Evolutionary conservation across 2,329 filamentous ascomycete species (phyloP), one percentile per base, ranked within the genome.

Genomic region (Leptodontidium sp.): DNA sequence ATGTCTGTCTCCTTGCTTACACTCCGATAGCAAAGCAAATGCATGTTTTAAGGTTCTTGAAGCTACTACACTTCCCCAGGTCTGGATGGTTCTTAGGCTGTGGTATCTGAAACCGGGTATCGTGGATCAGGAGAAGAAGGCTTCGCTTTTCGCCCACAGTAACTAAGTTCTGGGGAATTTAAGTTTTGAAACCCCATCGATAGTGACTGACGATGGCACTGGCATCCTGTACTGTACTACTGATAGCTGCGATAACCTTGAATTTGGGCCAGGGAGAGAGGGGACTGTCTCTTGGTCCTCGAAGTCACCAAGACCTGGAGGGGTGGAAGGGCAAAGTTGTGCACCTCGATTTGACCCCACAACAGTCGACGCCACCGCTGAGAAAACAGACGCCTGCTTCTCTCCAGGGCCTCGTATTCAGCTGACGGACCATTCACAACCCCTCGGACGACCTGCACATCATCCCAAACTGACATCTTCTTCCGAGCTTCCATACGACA

Each of bases 301-400:
- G n/a, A 58, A 40, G 9, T 40, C n/a, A 58, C 35, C 2, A 40
- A 57, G 53, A 57, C 53, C 53, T 57, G 17, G 53, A 32, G 53
- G 53, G 53, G 53, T 40, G 32, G 49, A 6, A 26, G 8, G n/a
- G 24, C 17, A 11, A 26, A 24, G 6, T 26, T 26, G 35, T 5
- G 35, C 11, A 35, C 21, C 21, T 58, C 55, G 17, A 38, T 58
- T 55, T 55, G 52, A 55, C 52, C 52, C 24, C 52, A 55, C 52
- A 55, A 17, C 26, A 11, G 38, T 40, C 52, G 21, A 68, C 70
- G 70, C 68, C 66, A 70, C 62, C 55, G 49, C 64, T 69, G 68
- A 70, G 68, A 68, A 68, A 65, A 61, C 61, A 47, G 66, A 47
- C 66, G 70, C 68, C 70, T 62, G 29, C 29, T 32, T 32, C 68